These are phyloP conservation scores for Chaetomium cochliodes DNA, from an alignment of 495 filamentous ascomycete genomes.

Conservation along the genomic window DNA sequence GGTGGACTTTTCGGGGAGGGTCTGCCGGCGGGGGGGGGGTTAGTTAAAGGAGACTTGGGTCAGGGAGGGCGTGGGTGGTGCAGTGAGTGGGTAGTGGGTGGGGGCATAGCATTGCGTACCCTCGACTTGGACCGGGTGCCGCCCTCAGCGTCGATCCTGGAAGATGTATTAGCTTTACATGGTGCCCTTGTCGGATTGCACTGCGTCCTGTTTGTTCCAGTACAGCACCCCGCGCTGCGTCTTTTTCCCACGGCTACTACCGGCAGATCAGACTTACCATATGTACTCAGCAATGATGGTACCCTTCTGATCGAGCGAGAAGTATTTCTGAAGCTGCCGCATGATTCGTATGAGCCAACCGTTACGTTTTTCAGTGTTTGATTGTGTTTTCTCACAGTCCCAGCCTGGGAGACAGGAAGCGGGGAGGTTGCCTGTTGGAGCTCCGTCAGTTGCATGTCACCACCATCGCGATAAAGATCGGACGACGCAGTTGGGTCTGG, in stretches of 20 bases:
- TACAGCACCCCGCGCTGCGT: neutral
- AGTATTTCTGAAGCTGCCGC: slow-evolving; percentile 82
- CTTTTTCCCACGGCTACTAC: neutral
- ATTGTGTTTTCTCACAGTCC: slow-evolving; percentile 11
- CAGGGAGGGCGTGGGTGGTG: neutral
- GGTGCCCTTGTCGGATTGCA: neutral
- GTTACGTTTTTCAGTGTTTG: neutral
- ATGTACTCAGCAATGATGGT: slow-evolving; percentile 85
- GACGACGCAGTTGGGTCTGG: neutral
- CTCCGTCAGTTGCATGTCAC: slow-evolving; percentile 3
- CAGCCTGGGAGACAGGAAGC: slow-evolving; percentile 13
- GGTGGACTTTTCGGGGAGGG: slow-evolving; percentile 61
- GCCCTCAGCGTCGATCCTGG: slow-evolving; percentile 72
- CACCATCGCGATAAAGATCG: neutral
- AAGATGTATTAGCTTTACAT: neutral
- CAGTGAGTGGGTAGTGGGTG: neutral
- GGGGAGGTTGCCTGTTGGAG: slow-evolving; percentile 16
- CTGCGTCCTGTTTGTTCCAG: too few relatives aligned
- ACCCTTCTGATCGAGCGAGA: slow-evolving; percentile 85
- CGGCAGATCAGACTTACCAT: slow-evolving; percentile 49
- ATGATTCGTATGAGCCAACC: slow-evolving; percentile 1
- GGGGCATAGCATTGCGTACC: slow-evolving; percentile 48
- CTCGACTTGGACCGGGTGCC: slow-evolving; percentile 87
- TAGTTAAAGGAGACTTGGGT: neutral
- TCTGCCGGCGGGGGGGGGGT: slow-evolving; percentile 51